Percentiles rank a stretch among this genome's conserved stretches.
phyloP scores from a whole-genome alignment of 768 basidiomycete species.

The Naganishia friedmannii region DNA sequence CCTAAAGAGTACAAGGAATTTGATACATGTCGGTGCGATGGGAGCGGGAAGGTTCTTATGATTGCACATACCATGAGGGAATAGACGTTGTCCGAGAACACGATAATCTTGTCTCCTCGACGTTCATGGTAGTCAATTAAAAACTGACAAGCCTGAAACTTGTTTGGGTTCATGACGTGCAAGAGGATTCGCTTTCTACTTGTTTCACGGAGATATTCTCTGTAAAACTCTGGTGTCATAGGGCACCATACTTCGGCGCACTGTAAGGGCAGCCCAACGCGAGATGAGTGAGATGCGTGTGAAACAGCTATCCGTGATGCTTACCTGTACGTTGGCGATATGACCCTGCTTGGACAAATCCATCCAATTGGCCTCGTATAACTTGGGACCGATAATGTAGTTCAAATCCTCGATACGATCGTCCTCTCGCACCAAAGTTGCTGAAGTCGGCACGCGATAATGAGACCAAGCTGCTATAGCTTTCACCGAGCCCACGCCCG shows the following conservation, averaged over 20 bases:
- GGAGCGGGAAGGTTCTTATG: slow-evolving; percentile 12
- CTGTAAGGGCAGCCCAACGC: slow-evolving; percentile 53
- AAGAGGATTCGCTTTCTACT: slow-evolving; percentile 90
- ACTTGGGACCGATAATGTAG: slow-evolving; percentile 98
- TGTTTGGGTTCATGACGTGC: slow-evolving; percentile 99
- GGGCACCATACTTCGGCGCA: slow-evolving; percentile 99
- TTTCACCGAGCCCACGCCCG: slow-evolving; percentile 2
- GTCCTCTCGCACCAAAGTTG: slow-evolving; percentile 96
- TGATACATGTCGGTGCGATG: background rate
- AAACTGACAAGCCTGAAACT: slow-evolving; percentile 99
- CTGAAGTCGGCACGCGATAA: slow-evolving; percentile 54
- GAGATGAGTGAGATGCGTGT: background rate
- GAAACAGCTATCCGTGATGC: slow-evolving; percentile 34
- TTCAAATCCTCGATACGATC: slow-evolving; percentile 98
- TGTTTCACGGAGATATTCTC: slow-evolving; percentile 81
- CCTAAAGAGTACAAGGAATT: slow-evolving; percentile 45
- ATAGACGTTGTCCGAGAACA: slow-evolving; percentile 97
- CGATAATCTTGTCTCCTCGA: slow-evolving; percentile 97
- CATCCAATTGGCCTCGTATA: slow-evolving; percentile 99
- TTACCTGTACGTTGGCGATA: slow-evolving; percentile 98
- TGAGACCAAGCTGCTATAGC: background rate
- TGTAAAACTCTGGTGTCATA: slow-evolving; percentile 99
- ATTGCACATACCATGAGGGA: slow-evolving; percentile 73
- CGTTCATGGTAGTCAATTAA: slow-evolving; percentile 97
- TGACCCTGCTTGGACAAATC: slow-evolving; percentile 98